Percentiles rank a stretch among this genome's conserved stretches.
phyloP scores from a whole-genome alignment of 331 rosid species.

The Quercus lobata region DNA sequence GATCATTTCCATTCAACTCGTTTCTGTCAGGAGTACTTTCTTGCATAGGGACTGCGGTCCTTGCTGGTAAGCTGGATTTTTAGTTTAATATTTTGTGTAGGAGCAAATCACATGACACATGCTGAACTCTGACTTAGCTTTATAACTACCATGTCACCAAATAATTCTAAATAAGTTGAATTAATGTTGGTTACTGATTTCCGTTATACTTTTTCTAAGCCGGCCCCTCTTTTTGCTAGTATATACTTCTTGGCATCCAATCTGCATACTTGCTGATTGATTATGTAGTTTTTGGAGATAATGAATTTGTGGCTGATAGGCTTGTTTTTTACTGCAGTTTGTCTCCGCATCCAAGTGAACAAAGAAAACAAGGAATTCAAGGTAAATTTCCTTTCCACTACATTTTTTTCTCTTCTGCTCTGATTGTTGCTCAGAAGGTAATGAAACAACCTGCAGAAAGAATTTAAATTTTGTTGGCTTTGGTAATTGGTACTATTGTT shows the following conservation, averaged over 20 bases:
- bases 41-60: conserved; percentile 92
- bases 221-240: not conserved
- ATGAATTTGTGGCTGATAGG: not conserved
- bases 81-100: not conserved
- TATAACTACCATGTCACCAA: not conserved
- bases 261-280: not conserved
- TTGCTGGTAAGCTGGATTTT: conserved; percentile 72
- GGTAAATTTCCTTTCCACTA: conserved; percentile 35
- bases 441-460: not conserved
- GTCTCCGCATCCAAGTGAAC: conserved; percentile 97
- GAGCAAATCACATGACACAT: not conserved
- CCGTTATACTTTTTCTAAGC: not conserved
- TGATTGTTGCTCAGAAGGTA: not conserved
- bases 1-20: conserved; percentile 94
- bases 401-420: not conserved
- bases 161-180: not conserved
- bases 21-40: conserved; percentile 95
- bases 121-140: not conserved
- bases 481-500: not conserved
- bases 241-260: not conserved
- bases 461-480: not conserved
- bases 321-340: conserved; percentile 52
- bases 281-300: not conserved
- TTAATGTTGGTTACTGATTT: not conserved
- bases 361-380: conserved; percentile 97